Conservation (phyloP, 805 yeast species). For the Pichia scutulata region DNA sequence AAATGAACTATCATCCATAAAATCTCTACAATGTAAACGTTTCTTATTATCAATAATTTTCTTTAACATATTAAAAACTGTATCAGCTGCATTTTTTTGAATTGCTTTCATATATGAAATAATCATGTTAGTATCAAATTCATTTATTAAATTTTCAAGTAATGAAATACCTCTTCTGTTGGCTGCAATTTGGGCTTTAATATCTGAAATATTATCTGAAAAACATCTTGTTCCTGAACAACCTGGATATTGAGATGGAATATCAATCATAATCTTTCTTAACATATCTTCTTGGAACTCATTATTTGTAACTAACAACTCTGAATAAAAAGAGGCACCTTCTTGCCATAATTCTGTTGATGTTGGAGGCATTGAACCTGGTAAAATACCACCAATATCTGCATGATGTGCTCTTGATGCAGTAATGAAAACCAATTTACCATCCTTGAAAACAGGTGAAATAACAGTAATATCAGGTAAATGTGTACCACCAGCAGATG, state of each 20-base stretch:
- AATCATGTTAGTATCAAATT: constrained; percentile 53
- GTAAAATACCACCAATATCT: constrained; percentile 86
- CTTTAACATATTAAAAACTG: constrained; percentile 50
- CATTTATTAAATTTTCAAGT: constrained; percentile 51
- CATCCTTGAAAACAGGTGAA: constrained; percentile 71
- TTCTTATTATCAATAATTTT: constrained; percentile 31
- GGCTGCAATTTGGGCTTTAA: constrained; percentile 84
- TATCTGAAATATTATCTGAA: constrained; percentile 74
- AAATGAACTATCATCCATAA: constrained; percentile 74
- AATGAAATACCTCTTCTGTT: constrained; percentile 75
- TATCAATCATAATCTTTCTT: constrained; percentile 45
- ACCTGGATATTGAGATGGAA: constrained; percentile 76
- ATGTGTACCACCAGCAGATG: constrained; percentile 80
- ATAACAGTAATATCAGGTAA: constrained; percentile 87
- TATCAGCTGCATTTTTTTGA: constrained; percentile 65
- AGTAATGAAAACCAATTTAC: constrained; percentile 66
- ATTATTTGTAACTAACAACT: constrained; percentile 65
- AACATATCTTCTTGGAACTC: constrained; percentile 67
- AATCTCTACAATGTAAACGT: constrained; percentile 51
- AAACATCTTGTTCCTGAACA: constrained; percentile 85
- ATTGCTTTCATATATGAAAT: constrained; percentile 73
- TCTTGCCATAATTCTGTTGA: constrained; percentile 80
- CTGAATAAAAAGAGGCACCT: constrained; percentile 82
- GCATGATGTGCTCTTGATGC: constrained; percentile 96
- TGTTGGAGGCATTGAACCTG: constrained; percentile 93